These are phyloP conservation scores for Clonostachys byssicola DNA, from an alignment of 2,329 filamentous ascomycete genomes.

Conservation along the genomic window DNA sequence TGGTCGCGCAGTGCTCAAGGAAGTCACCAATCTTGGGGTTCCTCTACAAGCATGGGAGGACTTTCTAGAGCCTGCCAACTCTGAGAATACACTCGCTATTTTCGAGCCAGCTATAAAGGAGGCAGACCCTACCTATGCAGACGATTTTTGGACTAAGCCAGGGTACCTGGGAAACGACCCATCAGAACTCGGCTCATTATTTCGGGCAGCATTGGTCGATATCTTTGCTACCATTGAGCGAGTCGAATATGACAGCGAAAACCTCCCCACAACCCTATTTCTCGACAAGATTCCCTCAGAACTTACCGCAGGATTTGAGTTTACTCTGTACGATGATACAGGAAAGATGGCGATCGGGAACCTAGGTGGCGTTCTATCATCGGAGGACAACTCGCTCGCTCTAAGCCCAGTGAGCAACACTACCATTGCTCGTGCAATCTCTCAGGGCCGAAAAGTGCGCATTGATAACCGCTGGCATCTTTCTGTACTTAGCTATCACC, in stretches of 20 bases:
- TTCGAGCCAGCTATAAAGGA: slow-evolving; percentile 1
- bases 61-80: no score
- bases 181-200: slow-evolving; percentile 4
- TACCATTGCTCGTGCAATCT: no score
- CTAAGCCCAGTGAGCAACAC: no score
- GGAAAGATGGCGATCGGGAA: no score
- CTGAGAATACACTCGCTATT: no score
- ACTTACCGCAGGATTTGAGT: no score
- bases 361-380: no score
- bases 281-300: slow-evolving; percentile 1
- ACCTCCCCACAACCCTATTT: not conserved
- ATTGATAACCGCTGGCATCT: slow-evolving; percentile 7
- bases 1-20: slow-evolving; percentile 1
- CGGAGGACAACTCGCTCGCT: no score
- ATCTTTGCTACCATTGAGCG: not conserved
- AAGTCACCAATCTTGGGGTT: slow-evolving; percentile 4
- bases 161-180: slow-evolving; percentile 8
- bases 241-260: not conserved
- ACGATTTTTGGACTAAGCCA: slow-evolving; percentile 9
- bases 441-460: no score
- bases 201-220: slow-evolving; percentile 2
- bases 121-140: slow-evolving; percentile 5
- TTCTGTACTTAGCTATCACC: slow-evolving; percentile 5
- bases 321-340: no score
- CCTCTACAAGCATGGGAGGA: slow-evolving; percentile 1